Base-by-base conservation (phyloP, 2,329 filamentous ascomycete species). In the Colletotrichum graminicola region DNA sequence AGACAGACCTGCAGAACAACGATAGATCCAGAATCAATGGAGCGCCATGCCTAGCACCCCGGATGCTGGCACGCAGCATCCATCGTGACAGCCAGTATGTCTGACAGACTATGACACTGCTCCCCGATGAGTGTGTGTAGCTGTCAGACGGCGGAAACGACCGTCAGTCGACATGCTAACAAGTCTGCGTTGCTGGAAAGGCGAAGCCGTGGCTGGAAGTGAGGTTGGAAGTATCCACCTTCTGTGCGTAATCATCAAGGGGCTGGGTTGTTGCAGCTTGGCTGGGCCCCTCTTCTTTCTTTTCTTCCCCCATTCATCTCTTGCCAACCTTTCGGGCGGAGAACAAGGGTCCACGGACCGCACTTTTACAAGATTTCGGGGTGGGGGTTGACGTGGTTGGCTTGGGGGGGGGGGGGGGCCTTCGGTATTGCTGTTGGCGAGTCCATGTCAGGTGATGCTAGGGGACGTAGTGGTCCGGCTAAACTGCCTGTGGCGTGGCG, bases 281-380 rank as follows among this genome's bases (percentile, higher is more conserved):
- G 47, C 47, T 29, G 6, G 23, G 49, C 26, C 26, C 49, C 23
- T 10, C 16, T 51, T 18, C 14, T 51, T 18, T 2, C n/a, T n/a
- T 32, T 14, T 32, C 21, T 2, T 7, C 3, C 23, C 23, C 16
- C 23, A 5, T 16, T 29, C 23, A 18, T 34, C 32, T 41, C 16
- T 61, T 67, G 56, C 63, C 63, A 56, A 49, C 67, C 56, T 51
- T 34, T 49, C 47, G 51, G 32, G 57, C 64, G 49, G 57, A 67
- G 43, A 67, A 71, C 49, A 62, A 39, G 67, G 67, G 56, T 56
- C 63, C 63, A 62, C 39, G 55, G 63, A 62, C 63, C 56, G 55
- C 67, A 61, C 54, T 55, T 49, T 70, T 41, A 32, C 56, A 41
- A 47, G 56, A 67, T 57, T 64, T 71, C 41, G 67, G 63, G 56